phyloP scores from a whole-genome alignment of 345 rosid species.

The Aurinia saxatilis region DNA sequence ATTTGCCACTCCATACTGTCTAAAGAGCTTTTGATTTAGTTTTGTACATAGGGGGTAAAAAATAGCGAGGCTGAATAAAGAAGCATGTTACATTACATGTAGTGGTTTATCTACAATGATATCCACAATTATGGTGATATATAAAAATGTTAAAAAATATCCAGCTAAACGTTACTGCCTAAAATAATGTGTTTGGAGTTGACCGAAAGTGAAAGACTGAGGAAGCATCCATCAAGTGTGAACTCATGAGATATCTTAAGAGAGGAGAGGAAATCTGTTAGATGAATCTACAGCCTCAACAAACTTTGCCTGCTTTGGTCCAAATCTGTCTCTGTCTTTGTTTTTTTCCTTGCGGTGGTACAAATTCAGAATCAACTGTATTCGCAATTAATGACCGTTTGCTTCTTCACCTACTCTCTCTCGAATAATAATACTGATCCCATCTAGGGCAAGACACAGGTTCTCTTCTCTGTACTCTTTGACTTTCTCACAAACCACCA shows the following conservation, averaged over 20 bases:
- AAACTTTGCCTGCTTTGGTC: not conserved
- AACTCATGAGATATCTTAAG: not conserved
- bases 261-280: not conserved
- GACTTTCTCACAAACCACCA: slow-evolving; percentile 24
- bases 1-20: no score
- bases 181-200: not conserved
- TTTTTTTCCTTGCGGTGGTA: not conserved
- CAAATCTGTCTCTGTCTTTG: slow-evolving; percentile 18
- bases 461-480: not conserved
- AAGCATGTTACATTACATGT: not conserved
- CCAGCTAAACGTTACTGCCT: not conserved
- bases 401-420: slow-evolving; percentile 29
- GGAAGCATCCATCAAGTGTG: slow-evolving; percentile 6
- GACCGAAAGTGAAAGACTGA: not conserved
- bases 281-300: slow-evolving; percentile 6
- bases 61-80: no score
- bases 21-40: no score
- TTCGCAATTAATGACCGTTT: slow-evolving; percentile 30
- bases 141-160: not conserved
- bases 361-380: slow-evolving; percentile 7
- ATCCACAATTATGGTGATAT: not conserved
- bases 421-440: slow-evolving; percentile 16
- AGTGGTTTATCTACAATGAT: not conserved
- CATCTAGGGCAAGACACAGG: slow-evolving; percentile 15
- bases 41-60: no score